A percentile compares a stretch with the other conserved stretches of the same genome.
Evolutionary conservation across 202 grass and related monocot genomes (phyloP).

Genomic region (Digitaria exilis): DNA sequence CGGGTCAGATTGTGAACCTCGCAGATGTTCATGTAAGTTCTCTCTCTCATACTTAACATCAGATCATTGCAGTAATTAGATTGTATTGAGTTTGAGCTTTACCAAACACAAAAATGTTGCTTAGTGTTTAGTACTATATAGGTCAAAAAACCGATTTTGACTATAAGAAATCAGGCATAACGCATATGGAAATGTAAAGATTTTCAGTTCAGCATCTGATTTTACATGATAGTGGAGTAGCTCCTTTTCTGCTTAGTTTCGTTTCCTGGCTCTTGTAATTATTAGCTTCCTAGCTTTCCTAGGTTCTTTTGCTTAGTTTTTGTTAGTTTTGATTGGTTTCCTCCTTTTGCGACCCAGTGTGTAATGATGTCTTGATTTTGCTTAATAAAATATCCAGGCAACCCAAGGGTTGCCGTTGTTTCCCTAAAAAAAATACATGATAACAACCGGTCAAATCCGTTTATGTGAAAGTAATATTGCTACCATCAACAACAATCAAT

Average conservation of each 20-base stretch:
- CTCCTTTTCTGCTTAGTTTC: no score
- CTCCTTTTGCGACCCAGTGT: no score
- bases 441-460: background rate
- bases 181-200: background rate
- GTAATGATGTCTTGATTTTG: no score
- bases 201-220: background rate
- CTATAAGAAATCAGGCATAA: background rate
- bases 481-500: no score
- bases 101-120: background rate
- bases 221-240: no score
- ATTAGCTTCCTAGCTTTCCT: no score
- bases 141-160: background rate
- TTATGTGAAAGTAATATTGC: background rate
- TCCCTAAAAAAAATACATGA: no score
- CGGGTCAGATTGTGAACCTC: constrained; percentile 64
- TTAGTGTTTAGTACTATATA: background rate
- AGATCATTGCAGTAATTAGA: background rate
- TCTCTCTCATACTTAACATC: background rate
- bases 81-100: background rate
- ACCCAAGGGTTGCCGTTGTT: no score
- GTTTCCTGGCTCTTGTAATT: no score
- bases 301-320: no score
- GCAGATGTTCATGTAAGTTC: constrained; percentile 73
- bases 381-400: no score
- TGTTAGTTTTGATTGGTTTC: no score